Conservation (phyloP, 305 asterid genomes). For the Striga hermonthica region DNA sequence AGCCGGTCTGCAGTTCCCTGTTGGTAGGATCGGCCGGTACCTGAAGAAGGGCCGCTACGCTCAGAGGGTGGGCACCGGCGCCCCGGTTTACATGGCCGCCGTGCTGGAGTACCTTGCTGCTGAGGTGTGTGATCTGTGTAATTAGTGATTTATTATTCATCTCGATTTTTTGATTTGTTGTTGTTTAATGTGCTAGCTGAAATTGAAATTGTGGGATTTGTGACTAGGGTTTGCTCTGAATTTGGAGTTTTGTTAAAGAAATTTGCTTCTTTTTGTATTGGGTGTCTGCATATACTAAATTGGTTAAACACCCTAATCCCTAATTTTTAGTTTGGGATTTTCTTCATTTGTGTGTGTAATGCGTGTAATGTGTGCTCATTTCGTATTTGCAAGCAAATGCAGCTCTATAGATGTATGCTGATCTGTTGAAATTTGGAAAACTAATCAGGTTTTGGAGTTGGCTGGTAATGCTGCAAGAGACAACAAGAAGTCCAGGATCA, state of each 20-base stretch:
- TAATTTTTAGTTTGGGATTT: neutral
- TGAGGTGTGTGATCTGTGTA: slow-evolving; percentile 34
- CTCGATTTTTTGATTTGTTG: neutral
- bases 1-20: slow-evolving; percentile 54
- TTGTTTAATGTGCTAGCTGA: neutral
- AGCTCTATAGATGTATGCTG: too few species aligned
- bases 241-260: neutral
- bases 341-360: neutral
- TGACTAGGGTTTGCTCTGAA: neutral
- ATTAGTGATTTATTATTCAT: too few species aligned
- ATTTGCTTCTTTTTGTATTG: neutral
- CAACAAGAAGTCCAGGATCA: slow-evolving; percentile 52
- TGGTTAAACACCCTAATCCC: neutral
- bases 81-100: slow-evolving; percentile 55
- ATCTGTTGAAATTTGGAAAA: neutral
- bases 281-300: too few species aligned
- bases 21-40: slow-evolving; percentile 51
- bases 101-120: slow-evolving; percentile 55
- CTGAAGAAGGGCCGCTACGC: slow-evolving; percentile 46
- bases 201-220: neutral
- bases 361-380: too few species aligned
- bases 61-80: slow-evolving; percentile 44
- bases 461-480: slow-evolving; percentile 62
- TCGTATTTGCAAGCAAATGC: too few species aligned
- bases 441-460: slow-evolving; percentile 46